phyloP scores from a whole-genome alignment of 768 basidiomycete genomes.

The Tephrocybe sp. region DNA sequence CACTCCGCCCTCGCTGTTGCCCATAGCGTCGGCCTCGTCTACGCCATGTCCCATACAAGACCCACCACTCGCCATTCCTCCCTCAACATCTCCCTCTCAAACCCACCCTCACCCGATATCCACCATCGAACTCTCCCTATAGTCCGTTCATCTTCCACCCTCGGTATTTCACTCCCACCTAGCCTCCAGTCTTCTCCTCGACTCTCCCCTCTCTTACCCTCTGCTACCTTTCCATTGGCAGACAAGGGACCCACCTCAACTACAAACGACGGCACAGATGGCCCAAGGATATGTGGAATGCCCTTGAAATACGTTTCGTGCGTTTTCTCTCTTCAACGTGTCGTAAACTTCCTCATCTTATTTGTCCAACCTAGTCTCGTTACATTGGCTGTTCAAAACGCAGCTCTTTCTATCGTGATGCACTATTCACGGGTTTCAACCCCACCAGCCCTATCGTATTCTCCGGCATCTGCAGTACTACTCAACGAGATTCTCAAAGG shows the following conservation, averaged over 20 bases:
- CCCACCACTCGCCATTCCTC: conserved; percentile 15
- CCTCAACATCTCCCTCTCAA: conserved; percentile 13
- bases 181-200: conserved; percentile 42
- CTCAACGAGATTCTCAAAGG: conserved; percentile 95
- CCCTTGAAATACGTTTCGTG: conserved; percentile 83
- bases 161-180: conserved; percentile 26
- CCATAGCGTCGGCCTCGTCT: background rate
- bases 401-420: conserved; percentile 94
- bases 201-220: conserved; percentile 51
- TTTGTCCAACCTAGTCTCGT: conserved; percentile 51
- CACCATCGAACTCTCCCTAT: conserved; percentile 62
- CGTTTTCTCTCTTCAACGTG: conserved; percentile 28
- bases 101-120: conserved; percentile 42
- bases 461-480: conserved; percentile 91
- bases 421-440: conserved; percentile 95
- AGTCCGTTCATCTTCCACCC: conserved; percentile 53
- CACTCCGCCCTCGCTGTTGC: background rate
- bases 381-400: conserved; percentile 93
- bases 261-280: conserved; percentile 33
- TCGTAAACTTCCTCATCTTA: conserved; percentile 10
- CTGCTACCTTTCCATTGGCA: conserved; percentile 41
- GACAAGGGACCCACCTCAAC: conserved; percentile 37
- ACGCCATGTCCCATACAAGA: conserved; percentile 19
- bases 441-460: conserved; percentile 78
- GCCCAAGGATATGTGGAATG: conserved; percentile 65